Percentiles rank a stretch among this genome's conserved stretches.
Conservation (phyloP, 2,329 filamentous ascomycete genomes). For the Didymella sp. region DNA sequence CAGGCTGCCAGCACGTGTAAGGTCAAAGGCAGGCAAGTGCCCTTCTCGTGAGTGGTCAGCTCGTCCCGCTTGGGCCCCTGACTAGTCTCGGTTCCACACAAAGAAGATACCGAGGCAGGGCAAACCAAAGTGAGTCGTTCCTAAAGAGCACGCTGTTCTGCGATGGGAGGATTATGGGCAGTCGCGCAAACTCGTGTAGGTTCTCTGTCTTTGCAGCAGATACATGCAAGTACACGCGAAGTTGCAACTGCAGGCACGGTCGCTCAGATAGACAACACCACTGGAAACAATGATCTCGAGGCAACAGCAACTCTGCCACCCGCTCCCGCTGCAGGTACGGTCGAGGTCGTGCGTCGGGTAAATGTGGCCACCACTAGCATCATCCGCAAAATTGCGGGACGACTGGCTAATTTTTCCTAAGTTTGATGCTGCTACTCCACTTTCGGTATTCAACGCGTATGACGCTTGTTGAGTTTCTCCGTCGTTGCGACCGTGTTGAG, state of each 20-base stretch:
- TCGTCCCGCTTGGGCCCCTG: not conserved
- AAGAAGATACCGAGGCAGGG: not conserved
- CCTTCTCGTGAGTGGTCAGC: not conserved
- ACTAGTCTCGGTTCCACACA: not conserved
- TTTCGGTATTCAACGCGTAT: not conserved
- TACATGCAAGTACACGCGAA: not conserved
- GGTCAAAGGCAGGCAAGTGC: not conserved
- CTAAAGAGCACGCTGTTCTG: not conserved
- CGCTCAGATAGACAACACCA: not conserved
- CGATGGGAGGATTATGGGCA: not conserved
- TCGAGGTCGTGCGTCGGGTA: not conserved
- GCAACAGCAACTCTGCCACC: not conserved
- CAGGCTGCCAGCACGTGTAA: not conserved
- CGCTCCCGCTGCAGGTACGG: slow-evolving; percentile 1
- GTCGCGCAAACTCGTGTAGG: not conserved
- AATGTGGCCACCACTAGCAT: not conserved
- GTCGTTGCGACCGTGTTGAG: not conserved
- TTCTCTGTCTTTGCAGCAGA: not conserved
- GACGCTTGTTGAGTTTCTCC: not conserved
- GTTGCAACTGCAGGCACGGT: not conserved
- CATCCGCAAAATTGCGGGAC: not conserved
- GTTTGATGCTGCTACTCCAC: not conserved
- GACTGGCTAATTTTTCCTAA: not conserved
- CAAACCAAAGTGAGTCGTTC: not conserved
- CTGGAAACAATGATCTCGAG: not conserved